Conservation (phyloP, 2,329 filamentous ascomycete species). For the Fusarium incarnatum region DNA sequence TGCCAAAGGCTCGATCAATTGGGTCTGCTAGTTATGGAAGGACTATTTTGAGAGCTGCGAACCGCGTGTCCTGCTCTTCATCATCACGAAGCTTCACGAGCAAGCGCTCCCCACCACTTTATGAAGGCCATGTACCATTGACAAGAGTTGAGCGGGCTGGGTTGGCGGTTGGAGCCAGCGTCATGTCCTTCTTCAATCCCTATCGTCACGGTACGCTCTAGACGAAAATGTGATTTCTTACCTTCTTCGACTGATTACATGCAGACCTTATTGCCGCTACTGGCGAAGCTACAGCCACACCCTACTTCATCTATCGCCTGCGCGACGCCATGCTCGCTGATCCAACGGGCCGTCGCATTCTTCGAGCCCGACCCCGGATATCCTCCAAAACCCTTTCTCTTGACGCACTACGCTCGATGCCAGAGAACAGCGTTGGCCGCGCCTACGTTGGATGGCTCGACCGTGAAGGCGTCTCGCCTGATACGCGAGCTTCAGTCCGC, state of each 20-base stretch:
- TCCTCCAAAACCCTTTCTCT: slow-evolving; percentile 78
- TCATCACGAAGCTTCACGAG: slow-evolving; percentile 73
- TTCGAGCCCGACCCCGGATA: slow-evolving; percentile 89
- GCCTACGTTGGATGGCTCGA: slow-evolving; percentile 94
- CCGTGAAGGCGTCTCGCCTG: slow-evolving; percentile 90
- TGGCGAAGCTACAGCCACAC: slow-evolving; percentile 94
- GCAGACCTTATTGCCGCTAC: slow-evolving; percentile 91
- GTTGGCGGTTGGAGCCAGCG: slow-evolving; percentile 73
- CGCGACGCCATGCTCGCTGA: slow-evolving; percentile 89
- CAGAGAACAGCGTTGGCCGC: slow-evolving; percentile 79
- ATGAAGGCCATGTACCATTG: slow-evolving; percentile 92
- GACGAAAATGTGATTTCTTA: too few species aligned
- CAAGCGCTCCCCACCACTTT: slow-evolving; percentile 86
- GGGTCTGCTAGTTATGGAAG: slow-evolving; percentile 21
- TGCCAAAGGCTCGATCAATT: slow-evolving; percentile 40
- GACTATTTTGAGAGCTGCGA: slow-evolving; percentile 31
- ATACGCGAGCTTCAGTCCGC: slow-evolving; percentile 83
- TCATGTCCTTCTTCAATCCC: slow-evolving; percentile 77
- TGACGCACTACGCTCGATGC: slow-evolving; percentile 76
- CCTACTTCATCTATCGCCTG: slow-evolving; percentile 93
- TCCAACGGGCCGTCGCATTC: slow-evolving; percentile 87
- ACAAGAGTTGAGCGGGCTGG: slow-evolving; percentile 80
- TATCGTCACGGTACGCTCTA: slow-evolving; percentile 74
- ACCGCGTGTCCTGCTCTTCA: slow-evolving; percentile 38
- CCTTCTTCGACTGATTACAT: not conserved